These are phyloP conservation scores for Monosporascus sp. DNA, from an alignment of 2,329 filamentous ascomycete species.

Conservation along the genomic window DNA sequence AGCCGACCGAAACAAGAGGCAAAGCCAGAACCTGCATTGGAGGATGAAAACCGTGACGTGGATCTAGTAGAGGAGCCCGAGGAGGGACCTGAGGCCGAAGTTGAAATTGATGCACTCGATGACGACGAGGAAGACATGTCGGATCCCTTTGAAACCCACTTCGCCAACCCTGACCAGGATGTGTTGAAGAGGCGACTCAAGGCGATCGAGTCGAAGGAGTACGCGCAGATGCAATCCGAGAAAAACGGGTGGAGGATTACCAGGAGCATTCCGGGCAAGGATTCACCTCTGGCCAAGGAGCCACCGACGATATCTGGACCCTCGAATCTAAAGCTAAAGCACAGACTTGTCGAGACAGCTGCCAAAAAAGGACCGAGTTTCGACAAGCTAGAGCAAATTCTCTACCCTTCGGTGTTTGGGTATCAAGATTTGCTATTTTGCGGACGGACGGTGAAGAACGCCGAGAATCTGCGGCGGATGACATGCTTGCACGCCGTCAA, in stretches of 20 bases:
- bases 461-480: constrained; percentile 63
- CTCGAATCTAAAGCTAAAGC: constrained; percentile 59
- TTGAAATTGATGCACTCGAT: constrained; percentile 28
- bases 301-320: constrained; percentile 33
- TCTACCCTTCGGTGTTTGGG: constrained; percentile 70
- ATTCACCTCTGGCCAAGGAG: constrained; percentile 25
- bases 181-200: constrained; percentile 49
- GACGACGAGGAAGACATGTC: constrained; percentile 46
- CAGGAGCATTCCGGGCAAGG: constrained; percentile 39
- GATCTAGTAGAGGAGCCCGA: constrained; percentile 46
- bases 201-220: constrained; percentile 44
- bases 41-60: constrained; percentile 31
- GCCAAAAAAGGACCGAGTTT: constrained; percentile 51
- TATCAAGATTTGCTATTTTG: constrained; percentile 79
- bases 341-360: constrained; percentile 55
- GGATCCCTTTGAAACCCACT: constrained; percentile 80
- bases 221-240: constrained; percentile 42
- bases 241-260: constrained; percentile 44
- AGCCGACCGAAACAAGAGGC: constrained; percentile 15
- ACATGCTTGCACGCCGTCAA: constrained; percentile 82
- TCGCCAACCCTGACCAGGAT: constrained; percentile 60
- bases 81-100: constrained; percentile 34
- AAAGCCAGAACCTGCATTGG: constrained; percentile 24
- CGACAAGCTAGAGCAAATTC: constrained; percentile 53
- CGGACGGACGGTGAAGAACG: constrained; percentile 63